These are phyloP conservation scores for Hypholoma sublateritium DNA, from an alignment of 768 basidiomycete species.

Conservation along the genomic window DNA sequence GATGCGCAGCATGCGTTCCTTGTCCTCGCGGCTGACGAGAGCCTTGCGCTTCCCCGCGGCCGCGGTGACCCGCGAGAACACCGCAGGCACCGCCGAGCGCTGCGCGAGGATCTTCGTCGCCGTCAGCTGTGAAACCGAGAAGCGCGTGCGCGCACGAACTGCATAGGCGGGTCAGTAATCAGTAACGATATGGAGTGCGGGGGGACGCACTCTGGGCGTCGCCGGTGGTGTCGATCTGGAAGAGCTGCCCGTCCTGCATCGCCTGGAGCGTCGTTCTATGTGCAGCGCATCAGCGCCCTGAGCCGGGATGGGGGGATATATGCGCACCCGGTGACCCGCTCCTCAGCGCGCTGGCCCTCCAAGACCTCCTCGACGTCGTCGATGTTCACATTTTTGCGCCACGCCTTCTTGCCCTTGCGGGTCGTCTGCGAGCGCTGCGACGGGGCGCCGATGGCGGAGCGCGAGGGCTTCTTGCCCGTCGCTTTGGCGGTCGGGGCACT, in stretches of 20 bases:
- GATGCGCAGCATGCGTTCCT: constrained; percentile 73
- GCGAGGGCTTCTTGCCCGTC: constrained; percentile 16
- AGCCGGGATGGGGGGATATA: neutral
- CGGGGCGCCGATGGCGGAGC: constrained; percentile 49
- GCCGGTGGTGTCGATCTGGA: constrained; percentile 77
- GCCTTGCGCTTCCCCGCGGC: constrained; percentile 42
- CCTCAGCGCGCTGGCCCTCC: constrained; percentile 79
- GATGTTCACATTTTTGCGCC: constrained; percentile 92
- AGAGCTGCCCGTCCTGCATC: constrained; percentile 71
- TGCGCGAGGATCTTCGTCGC: constrained; percentile 81
- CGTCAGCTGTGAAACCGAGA: constrained; percentile 52
- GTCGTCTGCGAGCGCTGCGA: constrained; percentile 68
- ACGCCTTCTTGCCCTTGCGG: constrained; percentile 89
- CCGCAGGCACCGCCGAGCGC: constrained; percentile 86
- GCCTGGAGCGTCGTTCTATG: constrained; percentile 62
- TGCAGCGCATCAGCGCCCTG: neutral
- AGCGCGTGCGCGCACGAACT: constrained; percentile 44
- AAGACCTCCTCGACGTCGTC: constrained; percentile 74
- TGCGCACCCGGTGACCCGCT: constrained; percentile 74
- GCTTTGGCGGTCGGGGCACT: neutral
- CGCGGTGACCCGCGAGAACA: constrained; percentile 57
- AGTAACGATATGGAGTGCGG: neutral
- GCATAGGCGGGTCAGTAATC: neutral
- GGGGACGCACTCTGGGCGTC: constrained; percentile 63
- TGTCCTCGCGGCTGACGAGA: constrained; percentile 61